Evolutionary conservation across 352 stramenopile species (phyloP), one percentile per base, ranked within the genome.

Genomic region (Globisporangium radiosum): DNA sequence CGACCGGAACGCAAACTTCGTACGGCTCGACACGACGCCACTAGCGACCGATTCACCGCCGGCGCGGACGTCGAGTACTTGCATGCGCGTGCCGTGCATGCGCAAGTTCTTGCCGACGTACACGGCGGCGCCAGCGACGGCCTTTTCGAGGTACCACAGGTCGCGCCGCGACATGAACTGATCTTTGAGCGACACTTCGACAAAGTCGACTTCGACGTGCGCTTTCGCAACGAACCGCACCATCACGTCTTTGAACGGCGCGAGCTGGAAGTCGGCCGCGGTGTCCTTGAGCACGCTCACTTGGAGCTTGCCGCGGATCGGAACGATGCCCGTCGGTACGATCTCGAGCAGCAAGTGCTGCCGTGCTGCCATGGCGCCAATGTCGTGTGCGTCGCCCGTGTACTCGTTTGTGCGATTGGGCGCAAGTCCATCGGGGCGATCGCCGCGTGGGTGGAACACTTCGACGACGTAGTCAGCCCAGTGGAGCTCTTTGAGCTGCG

Each of bases 1-100:
- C 64, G 94, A 94, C 15, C 81, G 87, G 56, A 96, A 99, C 1
- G 95, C 98, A 59, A 99, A 97, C 66, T 98, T 98, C 37, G 97
- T 99, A 11, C 87, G 83, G 7, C 92, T 76, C 5, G 91, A 97
- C 52, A 99, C 87, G 39, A 99, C 85, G 44, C 96, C 97, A 25
- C 87, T 98, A 54, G 82, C 76, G 14, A 98, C 87, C 8, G 81
- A 76, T n/a, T 90, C 68, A 36, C 76, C 74, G 19, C 91, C 81
- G 7, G 81, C 74, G 48, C 94, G 88, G 42, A 97, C 72, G 60
- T 99, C 94, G 64, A 98, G 89, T 52, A 94, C 82, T 59, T 94
- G 83, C 76, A 79, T 89, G 6, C 82, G 70, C 47, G 82, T 81
- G 14, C 82, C 83, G 37, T 92, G 85, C 8, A 90, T 73, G 33